Percentiles rank a stretch among this genome's conserved stretches.
These are phyloP conservation scores for Aspergillus jensenii DNA, from an alignment of 2,329 filamentous ascomycete genomes.

Conservation along the genomic window DNA sequence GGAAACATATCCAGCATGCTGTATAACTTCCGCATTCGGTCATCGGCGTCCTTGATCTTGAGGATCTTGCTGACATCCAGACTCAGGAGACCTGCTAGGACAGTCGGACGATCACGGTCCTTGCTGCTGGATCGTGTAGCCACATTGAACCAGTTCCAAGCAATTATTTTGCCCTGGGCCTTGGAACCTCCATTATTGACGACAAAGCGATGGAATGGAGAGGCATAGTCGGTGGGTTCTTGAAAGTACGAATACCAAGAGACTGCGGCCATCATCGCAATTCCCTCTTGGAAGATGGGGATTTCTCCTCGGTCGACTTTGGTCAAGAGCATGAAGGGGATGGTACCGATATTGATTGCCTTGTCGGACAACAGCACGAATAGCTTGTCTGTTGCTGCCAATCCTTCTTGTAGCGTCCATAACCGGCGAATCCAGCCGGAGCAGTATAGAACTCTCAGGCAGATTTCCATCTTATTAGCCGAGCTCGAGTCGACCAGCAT, in stretches of 20 bases:
- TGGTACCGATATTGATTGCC: background rate
- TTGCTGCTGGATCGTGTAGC: slow-evolving; percentile 1
- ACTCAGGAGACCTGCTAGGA: background rate
- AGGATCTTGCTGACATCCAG: background rate
- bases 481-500: background rate
- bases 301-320: background rate
- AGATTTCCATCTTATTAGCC: background rate
- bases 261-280: background rate
- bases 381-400: background rate
- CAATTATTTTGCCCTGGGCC: background rate
- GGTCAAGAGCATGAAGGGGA: background rate
- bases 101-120: background rate
- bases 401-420: background rate
- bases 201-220: background rate
- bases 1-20: background rate
- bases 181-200: background rate
- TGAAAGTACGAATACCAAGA: slow-evolving; percentile 1
- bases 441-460: background rate
- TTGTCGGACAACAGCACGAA: background rate
- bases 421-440: background rate
- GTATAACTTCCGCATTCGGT: background rate
- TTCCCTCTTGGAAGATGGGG: background rate
- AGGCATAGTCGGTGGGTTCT: background rate
- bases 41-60: background rate
- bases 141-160: background rate